These are phyloP conservation scores for Phyllachora maydis DNA, from an alignment of 2,329 filamentous ascomycete genomes.

Conservation along the genomic window DNA sequence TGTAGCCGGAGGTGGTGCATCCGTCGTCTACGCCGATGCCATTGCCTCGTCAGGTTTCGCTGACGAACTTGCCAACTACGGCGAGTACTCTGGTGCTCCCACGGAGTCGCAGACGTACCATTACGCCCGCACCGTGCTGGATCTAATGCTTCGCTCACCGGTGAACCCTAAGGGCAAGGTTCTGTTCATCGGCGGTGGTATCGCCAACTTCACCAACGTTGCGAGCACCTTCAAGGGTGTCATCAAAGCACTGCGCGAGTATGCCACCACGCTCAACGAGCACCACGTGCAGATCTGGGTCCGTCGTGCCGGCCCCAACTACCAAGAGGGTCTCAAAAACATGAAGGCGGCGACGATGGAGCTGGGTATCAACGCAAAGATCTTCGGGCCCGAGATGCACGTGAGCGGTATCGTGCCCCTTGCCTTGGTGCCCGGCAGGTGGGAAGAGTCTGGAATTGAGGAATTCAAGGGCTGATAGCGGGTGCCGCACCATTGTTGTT, in stretches of 20 bases:
- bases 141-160: conserved; percentile 88
- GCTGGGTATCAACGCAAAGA: conserved; percentile 54
- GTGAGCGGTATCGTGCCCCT: conserved; percentile 92
- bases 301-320: conserved; percentile 77
- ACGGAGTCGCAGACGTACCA: conserved; percentile 98
- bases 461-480: conserved; percentile 43
- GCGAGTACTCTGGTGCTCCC: conserved; percentile 97
- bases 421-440: conserved; percentile 50
- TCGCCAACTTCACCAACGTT: conserved; percentile 99
- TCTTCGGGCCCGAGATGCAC: conserved; percentile 69
- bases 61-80: conserved; percentile 95
- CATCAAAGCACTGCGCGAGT: conserved; percentile 86
- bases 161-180: conserved; percentile 96
- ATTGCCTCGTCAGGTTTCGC: conserved; percentile 94
- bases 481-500: too few species aligned
- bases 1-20: conserved; percentile 97
- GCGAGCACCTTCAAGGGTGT: conserved; percentile 99
- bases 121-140: conserved; percentile 91
- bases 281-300: conserved; percentile 99
- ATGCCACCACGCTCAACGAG: conserved; percentile 66
- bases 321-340: conserved; percentile 99
- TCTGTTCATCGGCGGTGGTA: conserved; percentile 97
- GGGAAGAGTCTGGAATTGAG: conserved; percentile 37
- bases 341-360: conserved; percentile 94
- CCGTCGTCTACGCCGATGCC: conserved; percentile 95